Evolutionary conservation across 2,329 filamentous ascomycete species (phyloP).

Genomic region (Epichloe sp.): DNA sequence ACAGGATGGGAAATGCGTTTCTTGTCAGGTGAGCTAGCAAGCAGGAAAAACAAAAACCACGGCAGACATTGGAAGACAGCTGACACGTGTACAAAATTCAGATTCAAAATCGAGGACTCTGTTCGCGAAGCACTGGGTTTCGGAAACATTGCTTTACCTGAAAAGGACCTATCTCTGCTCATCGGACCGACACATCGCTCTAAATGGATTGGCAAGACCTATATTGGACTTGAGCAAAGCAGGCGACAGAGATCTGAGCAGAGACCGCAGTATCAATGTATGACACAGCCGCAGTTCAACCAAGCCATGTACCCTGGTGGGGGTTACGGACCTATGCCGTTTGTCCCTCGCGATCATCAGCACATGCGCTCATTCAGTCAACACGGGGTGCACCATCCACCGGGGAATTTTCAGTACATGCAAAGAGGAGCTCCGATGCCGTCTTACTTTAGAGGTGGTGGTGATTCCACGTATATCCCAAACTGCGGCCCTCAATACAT

Average conservation of each 20-base stretch:
- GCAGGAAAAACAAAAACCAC: neutral
- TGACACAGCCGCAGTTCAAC: neutral
- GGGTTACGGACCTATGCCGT: neutral
- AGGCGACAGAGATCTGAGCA: slow-evolving; percentile 2
- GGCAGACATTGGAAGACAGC: neutral
- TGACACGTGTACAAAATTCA: slow-evolving; percentile 4
- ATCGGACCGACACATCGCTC: slow-evolving; percentile 18
- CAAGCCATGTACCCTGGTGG: neutral
- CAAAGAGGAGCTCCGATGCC: neutral
- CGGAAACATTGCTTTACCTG: slow-evolving; percentile 12
- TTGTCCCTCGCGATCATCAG: neutral
- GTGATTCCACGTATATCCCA: neutral
- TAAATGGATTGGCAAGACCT: slow-evolving; percentile 17
- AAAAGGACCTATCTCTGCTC: slow-evolving; percentile 13
- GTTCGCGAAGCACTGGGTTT: slow-evolving; percentile 14
- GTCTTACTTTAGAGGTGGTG: neutral
- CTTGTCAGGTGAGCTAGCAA: slow-evolving; percentile 16
- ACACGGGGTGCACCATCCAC: neutral
- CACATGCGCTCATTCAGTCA: neutral
- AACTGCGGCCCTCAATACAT: neutral
- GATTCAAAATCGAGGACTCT: slow-evolving; percentile 16
- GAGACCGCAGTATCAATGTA: neutral
- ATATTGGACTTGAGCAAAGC: neutral
- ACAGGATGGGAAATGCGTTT: slow-evolving; percentile 9
- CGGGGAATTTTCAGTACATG: neutral